These are phyloP conservation scores for Fistulifera solaris DNA, from an alignment of 108 stramenopile species.

Conservation along the genomic window DNA sequence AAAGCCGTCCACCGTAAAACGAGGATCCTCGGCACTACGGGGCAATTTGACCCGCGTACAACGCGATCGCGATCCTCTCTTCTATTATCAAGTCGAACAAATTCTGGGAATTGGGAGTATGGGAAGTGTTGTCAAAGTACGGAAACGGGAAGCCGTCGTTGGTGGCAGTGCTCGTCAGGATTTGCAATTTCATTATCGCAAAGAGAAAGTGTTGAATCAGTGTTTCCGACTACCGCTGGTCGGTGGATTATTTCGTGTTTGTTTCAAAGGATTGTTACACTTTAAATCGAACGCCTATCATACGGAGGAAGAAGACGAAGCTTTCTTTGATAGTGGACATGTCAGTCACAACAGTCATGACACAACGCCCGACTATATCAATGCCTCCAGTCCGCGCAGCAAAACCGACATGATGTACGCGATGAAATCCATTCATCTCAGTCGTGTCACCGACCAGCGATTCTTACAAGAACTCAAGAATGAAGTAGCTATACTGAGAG, in stretches of 20 bases:
- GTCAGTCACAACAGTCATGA: not conserved
- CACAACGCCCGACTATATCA: constrained; percentile 1
- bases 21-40: constrained; percentile 9
- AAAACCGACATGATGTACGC: constrained; percentile 25
- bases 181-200: constrained; percentile 15
- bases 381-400: constrained; percentile 15
- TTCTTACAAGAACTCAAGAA: constrained; percentile 51
- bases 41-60: constrained; percentile 18
- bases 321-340: not conserved
- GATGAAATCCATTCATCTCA: constrained; percentile 58
- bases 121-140: constrained; percentile 35
- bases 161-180: constrained; percentile 32
- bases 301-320: not conserved
- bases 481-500: constrained; percentile 73
- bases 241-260: constrained; percentile 16
- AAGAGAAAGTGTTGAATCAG: constrained; percentile 13
- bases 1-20: no score
- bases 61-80: constrained; percentile 29
- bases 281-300: not conserved
- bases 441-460: constrained; percentile 23
- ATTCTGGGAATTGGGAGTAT: constrained; percentile 40
- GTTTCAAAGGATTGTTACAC: constrained; percentile 4
- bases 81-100: constrained; percentile 7
- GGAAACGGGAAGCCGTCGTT: constrained; percentile 16
- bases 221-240: constrained; percentile 23